Evolutionary conservation across 2,329 filamentous ascomycete species (phyloP).

Genomic region (Cucurbitaria berberidis): DNA sequence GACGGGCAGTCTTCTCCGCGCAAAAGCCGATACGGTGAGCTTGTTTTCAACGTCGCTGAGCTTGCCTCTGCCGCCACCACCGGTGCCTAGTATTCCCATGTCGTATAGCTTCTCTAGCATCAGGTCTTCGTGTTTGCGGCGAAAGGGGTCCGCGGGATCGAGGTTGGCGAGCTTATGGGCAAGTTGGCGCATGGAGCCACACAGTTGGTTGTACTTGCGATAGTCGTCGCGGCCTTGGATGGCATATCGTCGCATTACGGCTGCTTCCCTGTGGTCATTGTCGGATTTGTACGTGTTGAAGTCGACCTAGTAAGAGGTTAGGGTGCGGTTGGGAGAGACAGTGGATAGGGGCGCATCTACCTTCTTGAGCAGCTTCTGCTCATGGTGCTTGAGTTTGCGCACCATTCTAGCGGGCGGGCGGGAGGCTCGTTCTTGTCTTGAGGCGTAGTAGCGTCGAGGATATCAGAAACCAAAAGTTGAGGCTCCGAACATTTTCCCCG

Average conservation of each 20-base stretch:
- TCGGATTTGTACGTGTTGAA: slow-evolving; percentile 94
- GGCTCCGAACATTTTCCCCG: slow-evolving; percentile 18
- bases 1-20: slow-evolving; percentile 80
- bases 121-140: slow-evolving; percentile 83
- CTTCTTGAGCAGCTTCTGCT: slow-evolving; percentile 89
- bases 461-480: slow-evolving; percentile 19
- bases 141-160: slow-evolving; percentile 76
- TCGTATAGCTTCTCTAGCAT: slow-evolving; percentile 91
- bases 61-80: slow-evolving; percentile 67
- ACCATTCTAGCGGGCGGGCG: slow-evolving; percentile 68
- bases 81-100: slow-evolving; percentile 82
- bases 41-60: slow-evolving; percentile 78
- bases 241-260: slow-evolving; percentile 82
- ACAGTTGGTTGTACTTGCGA: slow-evolving; percentile 56
- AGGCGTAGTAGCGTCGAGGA: background rate
- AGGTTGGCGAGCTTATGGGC: slow-evolving; percentile 87
- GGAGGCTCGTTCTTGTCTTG: background rate
- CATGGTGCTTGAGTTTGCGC: slow-evolving; percentile 89
- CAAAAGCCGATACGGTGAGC: slow-evolving; percentile 88
- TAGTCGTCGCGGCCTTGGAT: slow-evolving; percentile 87
- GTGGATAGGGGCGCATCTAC: slow-evolving; percentile 4
- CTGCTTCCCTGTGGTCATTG: slow-evolving; percentile 81
- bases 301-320: slow-evolving; percentile 67
- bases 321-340: background rate
- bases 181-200: slow-evolving; percentile 79